Percentiles rank a stretch among this genome's conserved stretches.
Conservation (phyloP, 2,329 filamentous ascomycete genomes). For the Blastomyces emzantsi region DNA sequence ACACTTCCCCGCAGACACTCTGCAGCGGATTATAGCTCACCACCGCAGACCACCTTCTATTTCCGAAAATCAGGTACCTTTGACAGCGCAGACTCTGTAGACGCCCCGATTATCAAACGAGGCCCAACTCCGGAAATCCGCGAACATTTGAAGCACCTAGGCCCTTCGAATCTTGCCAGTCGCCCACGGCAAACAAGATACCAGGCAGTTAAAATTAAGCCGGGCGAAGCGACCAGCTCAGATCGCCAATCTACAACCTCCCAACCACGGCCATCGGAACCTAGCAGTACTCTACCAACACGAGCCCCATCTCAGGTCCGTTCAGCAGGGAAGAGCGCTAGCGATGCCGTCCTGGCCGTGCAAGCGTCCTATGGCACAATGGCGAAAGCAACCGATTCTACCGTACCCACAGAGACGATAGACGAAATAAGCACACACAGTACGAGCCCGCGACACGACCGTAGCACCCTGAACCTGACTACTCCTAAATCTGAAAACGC, state of each 20-base stretch:
- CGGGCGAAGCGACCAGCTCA: conserved; percentile 34
- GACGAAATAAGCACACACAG: conserved; percentile 4
- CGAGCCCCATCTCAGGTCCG: conserved; percentile 47
- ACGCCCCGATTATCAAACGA: conserved; percentile 36
- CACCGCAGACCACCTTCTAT: conserved; percentile 32
- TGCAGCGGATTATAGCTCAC: conserved; percentile 23
- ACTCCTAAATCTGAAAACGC: neutral
- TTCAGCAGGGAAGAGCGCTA: conserved; percentile 49
- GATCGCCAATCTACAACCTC: conserved; percentile 22
- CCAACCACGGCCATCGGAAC: conserved; percentile 21
- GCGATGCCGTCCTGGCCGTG: conserved; percentile 57
- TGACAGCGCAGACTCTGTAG: conserved; percentile 22
- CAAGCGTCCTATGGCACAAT: conserved; percentile 47
- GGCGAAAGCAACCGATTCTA: conserved; percentile 17
- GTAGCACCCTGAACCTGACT: neutral
- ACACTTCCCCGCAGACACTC: conserved; percentile 26
- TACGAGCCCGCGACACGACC: neutral
- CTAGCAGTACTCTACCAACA: conserved; percentile 40
- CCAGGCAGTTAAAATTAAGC: conserved; percentile 57
- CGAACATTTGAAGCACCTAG: conserved; percentile 54
- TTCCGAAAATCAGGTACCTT: conserved; percentile 30
- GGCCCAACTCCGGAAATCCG: conserved; percentile 47
- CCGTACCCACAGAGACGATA: conserved; percentile 17
- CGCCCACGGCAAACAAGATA: conserved; percentile 53
- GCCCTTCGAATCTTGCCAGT: conserved; percentile 54